Conservation (phyloP, 768 basidiomycete species). For the Russula emetica region DNA sequence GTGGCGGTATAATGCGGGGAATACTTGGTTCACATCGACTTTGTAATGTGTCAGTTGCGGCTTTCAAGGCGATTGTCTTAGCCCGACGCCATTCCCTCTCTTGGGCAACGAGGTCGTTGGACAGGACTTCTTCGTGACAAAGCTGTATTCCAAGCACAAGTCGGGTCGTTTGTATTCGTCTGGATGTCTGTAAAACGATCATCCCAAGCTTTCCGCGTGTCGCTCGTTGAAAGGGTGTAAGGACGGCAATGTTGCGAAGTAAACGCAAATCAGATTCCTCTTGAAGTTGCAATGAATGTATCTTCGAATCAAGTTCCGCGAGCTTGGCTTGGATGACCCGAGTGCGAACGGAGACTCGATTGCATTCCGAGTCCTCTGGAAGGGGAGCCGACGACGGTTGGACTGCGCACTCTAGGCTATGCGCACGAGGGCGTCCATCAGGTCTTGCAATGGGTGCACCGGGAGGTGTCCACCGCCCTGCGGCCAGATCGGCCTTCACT, state of each 20-base stretch:
- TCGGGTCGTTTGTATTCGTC: slow-evolving; percentile 60
- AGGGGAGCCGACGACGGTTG: slow-evolving; percentile 25
- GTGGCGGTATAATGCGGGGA: slow-evolving; percentile 14
- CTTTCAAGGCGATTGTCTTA: slow-evolving; percentile 66
- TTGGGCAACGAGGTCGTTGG: slow-evolving; percentile 70
- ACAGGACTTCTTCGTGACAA: slow-evolving; percentile 75
- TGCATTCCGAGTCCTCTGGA: slow-evolving; percentile 29
- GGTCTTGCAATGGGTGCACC: slow-evolving; percentile 33
- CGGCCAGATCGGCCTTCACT: slow-evolving; percentile 79
- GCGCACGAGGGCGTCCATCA: slow-evolving; percentile 33
- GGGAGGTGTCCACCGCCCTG: slow-evolving; percentile 39
- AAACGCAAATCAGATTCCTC: slow-evolving; percentile 68
- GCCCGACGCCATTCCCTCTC: slow-evolving; percentile 59
- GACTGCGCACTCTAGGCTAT: slow-evolving; percentile 34
- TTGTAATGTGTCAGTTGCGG: slow-evolving; percentile 64
- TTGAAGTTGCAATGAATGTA: slow-evolving; percentile 49
- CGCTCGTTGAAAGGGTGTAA: slow-evolving; percentile 82
- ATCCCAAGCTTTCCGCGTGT: slow-evolving; percentile 72
- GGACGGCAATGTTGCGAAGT: slow-evolving; percentile 74
- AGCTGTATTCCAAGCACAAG: slow-evolving; percentile 66
- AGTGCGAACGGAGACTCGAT: slow-evolving; percentile 48
- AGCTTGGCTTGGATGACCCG: slow-evolving; percentile 59
- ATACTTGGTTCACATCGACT: slow-evolving; percentile 37
- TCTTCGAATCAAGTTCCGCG: slow-evolving; percentile 55
- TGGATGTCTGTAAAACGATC: slow-evolving; percentile 58